Base-by-base conservation (phyloP, 140 eudicot species). In the Oenanthe javanica region DNA sequence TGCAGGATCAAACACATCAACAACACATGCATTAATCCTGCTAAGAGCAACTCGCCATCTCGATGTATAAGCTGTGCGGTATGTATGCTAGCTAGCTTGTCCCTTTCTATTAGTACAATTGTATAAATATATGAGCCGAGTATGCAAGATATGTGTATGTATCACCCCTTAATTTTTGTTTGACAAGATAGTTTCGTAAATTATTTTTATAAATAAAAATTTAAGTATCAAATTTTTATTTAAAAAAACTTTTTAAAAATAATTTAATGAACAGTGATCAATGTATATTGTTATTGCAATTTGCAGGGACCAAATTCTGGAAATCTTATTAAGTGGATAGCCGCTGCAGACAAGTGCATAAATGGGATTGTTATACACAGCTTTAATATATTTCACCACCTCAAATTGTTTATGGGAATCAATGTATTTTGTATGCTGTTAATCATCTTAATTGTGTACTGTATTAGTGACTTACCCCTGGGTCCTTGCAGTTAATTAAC, bases 1-100 rank as follows among this genome's bases (percentile, higher is more conserved):
- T 79, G 86, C 46, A 69, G 81, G 31, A 25, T 57, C 0, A 72
- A 54, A 79, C 69, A 55, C 52, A 16, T 79, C 82, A 84, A 79
- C 66, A 79, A 74, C 66, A 86, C 80, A 57, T 2, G 72, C 75
- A 50, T 49, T 69, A 9, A 76, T 75, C n/a, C 3, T 1, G 80
- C 81, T 80, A 78, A 38, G 6, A 84, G 54, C 8, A 13, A 19
- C 52, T 73, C 79, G 4, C 11, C 25, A 3, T 19, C 63, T n/a
- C 6, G 25, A 25, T n/a, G 40, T 18, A 23, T 49, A 10, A 36
- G 45, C 23, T 75, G 9, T 13, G 63, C 27, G 79, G 79, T 73
- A 46, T 45, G 18, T 3, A 40, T 40, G 43, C 1, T 1, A 40
- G 43, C 43, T 40, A 40, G 43, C 43, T 69, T 69, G 2, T 2